Evolutionary conservation across 208 protist species (phyloP).

Genomic region (Trypanosoma boissoni): DNA sequence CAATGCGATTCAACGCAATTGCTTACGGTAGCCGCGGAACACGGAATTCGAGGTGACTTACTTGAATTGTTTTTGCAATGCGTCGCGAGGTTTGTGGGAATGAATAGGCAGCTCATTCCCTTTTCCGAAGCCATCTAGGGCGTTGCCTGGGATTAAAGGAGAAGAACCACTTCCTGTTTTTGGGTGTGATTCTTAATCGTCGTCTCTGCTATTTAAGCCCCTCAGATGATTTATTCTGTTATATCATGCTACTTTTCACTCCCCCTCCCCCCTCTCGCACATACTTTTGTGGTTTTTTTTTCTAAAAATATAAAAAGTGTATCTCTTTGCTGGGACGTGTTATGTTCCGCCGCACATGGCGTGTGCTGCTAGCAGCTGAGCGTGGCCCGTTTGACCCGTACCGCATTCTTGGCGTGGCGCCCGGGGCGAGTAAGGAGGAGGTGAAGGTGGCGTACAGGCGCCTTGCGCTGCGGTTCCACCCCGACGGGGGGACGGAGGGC

Average conservation of each 20-base stretch:
- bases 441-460: slow-evolving; percentile 70
- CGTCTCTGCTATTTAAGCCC: too few species aligned
- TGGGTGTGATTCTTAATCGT: too few species aligned
- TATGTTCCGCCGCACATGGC: slow-evolving; percentile 34
- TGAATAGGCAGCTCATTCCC: slow-evolving; percentile 20
- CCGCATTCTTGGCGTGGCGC: slow-evolving; percentile 70
- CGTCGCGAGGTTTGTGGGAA: slow-evolving; percentile 29
- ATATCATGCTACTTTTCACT: slow-evolving; percentile 1
- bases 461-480: slow-evolving; percentile 73
- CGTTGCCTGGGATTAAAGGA: too few species aligned
- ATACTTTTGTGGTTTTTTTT: neutral
- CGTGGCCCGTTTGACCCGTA: slow-evolving; percentile 78
- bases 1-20: slow-evolving; percentile 54
- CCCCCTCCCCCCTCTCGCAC: slow-evolving; percentile 9
- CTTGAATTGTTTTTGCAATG: slow-evolving; percentile 41
- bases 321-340: neutral
- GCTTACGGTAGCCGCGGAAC: slow-evolving; percentile 14
- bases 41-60: slow-evolving; percentile 27
- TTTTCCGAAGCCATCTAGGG: neutral
- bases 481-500: slow-evolving; percentile 71
- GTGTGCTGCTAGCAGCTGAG: slow-evolving; percentile 31
- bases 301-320: slow-evolving; percentile 4
- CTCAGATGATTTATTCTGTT: too few species aligned
- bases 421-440: slow-evolving; percentile 55
- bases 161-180: too few species aligned